Base-by-base conservation (phyloP, 345 rosid species). In the Lenwebbia sp. region DNA sequence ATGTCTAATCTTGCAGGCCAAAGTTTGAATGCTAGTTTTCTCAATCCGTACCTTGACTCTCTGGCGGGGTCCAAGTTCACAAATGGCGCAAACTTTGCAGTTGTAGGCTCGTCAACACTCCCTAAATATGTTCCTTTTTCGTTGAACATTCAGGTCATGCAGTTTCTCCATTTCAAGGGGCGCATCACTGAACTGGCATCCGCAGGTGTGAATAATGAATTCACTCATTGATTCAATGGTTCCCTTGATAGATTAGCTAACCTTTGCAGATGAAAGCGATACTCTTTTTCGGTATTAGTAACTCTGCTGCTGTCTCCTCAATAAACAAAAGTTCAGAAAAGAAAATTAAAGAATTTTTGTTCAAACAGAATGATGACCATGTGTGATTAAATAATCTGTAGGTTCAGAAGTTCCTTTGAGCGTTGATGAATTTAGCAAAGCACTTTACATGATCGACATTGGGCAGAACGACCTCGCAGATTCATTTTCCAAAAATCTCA, bases 391-490 rank as follows among this genome's bases (percentile, higher is more conserved):
- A 37, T 86, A 21, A 37, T 75, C 54, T 89, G 76, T 13, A 93
- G 94, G 95, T 88, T 90, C 91, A 22, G n/a, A 85, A 54, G 84
- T 85, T 84, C 84, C 90, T 82, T 84, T 96, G 82, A 89, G 82
- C 10, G 91, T 87, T 26, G 91, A 86, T 54, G 96, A 95, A 26
- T 95, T 96, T 85, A 85, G 62, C 83, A 90, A 91, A 75, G 99
- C 99, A 0, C 93, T 96, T 84, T 95, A 94, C 92, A 93, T 94
- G 90, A 92, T 95, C 74, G 99, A 96, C 86, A 95, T 96, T 15
- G 99, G 99, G 1, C 98, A 96, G 70, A 95, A 96, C 76, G 98
- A 96, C 91, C 78, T 96, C 1, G 96, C 99, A 4, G 89, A 92
- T 90, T 91, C 98, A 17, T 95, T 95, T 86, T 90, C 94, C 26